Conservation (phyloP, 495 filamentous ascomycete genomes). For the Parmelia sp. region DNA sequence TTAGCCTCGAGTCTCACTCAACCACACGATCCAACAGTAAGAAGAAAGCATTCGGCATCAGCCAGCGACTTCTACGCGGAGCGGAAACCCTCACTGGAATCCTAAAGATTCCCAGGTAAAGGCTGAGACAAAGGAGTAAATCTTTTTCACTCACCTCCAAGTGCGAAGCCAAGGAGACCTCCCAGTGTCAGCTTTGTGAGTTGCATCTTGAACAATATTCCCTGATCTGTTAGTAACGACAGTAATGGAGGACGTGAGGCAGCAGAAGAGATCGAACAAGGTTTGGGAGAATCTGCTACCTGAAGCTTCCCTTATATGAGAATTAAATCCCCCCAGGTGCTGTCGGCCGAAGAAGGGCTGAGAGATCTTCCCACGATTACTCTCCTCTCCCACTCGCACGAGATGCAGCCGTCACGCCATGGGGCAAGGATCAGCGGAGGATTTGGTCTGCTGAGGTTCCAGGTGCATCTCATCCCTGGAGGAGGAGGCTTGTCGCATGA, state of each 20-base stretch:
- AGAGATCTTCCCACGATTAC: neutral
- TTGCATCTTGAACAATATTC: constrained; percentile 6
- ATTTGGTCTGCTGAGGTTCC: neutral
- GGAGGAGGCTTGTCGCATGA: neutral
- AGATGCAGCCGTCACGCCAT: neutral
- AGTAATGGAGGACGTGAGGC: neutral
- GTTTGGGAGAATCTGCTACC: neutral
- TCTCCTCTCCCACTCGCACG: neutral
- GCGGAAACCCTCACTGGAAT: neutral
- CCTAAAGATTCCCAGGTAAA: neutral
- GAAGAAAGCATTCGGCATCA: neutral
- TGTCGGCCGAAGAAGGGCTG: neutral
- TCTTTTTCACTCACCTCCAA: constrained; percentile 12
- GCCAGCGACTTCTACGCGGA: neutral
- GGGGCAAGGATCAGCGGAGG: neutral
- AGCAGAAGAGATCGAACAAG: constrained; percentile 1
- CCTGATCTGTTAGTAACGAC: neutral
- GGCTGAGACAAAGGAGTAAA: neutral
- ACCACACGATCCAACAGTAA: neutral
- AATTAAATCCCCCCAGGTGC: neutral
- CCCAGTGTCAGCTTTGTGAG: neutral
- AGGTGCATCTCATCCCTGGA: neutral
- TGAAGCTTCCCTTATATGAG: constrained; percentile 4
- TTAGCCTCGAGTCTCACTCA: neutral
- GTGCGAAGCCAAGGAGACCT: constrained; percentile 2